phyloP scores from a whole-genome alignment of 768 basidiomycete genomes.

The Trametes cingulata region DNA sequence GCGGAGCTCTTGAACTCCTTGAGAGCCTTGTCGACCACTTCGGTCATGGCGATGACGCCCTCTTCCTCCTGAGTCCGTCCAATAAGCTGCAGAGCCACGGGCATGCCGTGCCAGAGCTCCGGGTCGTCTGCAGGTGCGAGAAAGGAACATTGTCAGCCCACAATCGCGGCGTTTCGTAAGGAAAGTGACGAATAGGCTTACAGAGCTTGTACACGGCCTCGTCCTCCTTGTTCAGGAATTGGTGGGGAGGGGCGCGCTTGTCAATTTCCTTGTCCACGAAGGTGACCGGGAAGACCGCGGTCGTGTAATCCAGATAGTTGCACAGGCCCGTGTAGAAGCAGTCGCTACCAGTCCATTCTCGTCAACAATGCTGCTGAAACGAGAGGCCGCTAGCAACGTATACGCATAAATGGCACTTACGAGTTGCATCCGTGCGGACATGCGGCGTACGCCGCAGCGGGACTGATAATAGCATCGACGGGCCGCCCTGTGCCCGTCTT shows the following conservation, averaged over 20 bases:
- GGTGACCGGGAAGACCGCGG: constrained; percentile 49
- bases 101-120: constrained; percentile 45
- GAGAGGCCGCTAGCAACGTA: no score
- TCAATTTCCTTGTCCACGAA: constrained; percentile 46
- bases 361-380: constrained; percentile 20
- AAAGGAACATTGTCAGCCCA: neutral
- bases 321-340: constrained; percentile 47
- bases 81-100: constrained; percentile 49
- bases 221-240: constrained; percentile 46
- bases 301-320: constrained; percentile 50
- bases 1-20: constrained; percentile 20
- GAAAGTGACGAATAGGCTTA: constrained; percentile 31
- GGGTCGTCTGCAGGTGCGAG: constrained; percentile 41
- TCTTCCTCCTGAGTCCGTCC: constrained; percentile 53
- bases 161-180: neutral
- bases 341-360: constrained; percentile 29
- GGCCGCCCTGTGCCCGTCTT: constrained; percentile 50
- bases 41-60: constrained; percentile 50
- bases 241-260: constrained; percentile 33
- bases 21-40: constrained; percentile 43
- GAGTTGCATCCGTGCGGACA: constrained; percentile 46
- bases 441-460: constrained; percentile 44
- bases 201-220: constrained; percentile 46
- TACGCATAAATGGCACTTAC: constrained; percentile 29
- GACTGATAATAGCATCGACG: constrained; percentile 53